phyloP scores from a whole-genome alignment of 768 basidiomycete species.

The Ramaria sp. region DNA sequence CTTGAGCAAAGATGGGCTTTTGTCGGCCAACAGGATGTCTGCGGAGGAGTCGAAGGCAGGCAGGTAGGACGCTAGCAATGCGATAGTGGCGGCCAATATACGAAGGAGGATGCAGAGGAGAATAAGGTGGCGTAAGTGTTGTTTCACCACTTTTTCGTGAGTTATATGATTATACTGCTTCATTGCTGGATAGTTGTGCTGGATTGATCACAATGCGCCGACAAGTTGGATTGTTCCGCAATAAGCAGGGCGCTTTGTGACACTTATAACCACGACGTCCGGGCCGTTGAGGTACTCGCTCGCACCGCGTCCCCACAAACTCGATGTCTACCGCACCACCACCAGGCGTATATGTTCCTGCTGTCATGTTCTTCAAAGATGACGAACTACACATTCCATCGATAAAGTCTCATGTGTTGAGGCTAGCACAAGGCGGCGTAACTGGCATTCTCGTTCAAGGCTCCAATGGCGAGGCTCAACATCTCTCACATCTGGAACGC shows the following conservation, averaged over 20 bases:
- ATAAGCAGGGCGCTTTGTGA: background rate
- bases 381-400: slow-evolving; percentile 61
- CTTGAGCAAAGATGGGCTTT: background rate
- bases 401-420: slow-evolving; percentile 58
- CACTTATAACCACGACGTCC: background rate
- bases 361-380: slow-evolving; percentile 63
- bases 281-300: background rate
- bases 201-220: background rate
- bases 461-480: slow-evolving; percentile 68
- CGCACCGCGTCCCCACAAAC: background rate
- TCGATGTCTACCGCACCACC: slow-evolving; percentile 38
- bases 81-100: background rate
- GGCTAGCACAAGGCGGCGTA: slow-evolving; percentile 70
- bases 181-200: too few relatives aligned
- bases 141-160: background rate
- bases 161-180: background rate
- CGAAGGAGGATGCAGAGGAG: background rate
- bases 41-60: slow-evolving; percentile 3
- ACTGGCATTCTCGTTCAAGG: slow-evolving; percentile 67
- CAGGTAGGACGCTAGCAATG: slow-evolving; percentile 2
- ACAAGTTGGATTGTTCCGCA: background rate
- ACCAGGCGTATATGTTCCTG: slow-evolving; percentile 66
- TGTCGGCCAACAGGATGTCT: background rate
- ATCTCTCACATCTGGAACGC: slow-evolving; percentile 64
- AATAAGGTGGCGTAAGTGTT: background rate